Conservation (phyloP, 2,329 filamentous ascomycete species). For the Erysiphe pulchra region DNA sequence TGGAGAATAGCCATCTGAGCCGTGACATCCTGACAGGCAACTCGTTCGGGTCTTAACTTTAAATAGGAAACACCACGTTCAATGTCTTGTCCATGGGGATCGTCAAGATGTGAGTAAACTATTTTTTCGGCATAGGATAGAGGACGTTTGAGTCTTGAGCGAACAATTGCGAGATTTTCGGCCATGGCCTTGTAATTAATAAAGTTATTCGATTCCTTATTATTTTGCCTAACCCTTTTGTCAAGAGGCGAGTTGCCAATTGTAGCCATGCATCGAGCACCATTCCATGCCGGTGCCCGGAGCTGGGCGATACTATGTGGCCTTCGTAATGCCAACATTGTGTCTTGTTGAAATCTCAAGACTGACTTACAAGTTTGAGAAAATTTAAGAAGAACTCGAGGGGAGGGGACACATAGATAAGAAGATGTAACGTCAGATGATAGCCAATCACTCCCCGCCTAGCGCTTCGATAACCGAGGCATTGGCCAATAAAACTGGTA, state of each 20-base stretch:
- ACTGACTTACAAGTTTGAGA: no score
- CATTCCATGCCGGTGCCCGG: conserved; percentile 32
- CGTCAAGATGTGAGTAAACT: conserved; percentile 93
- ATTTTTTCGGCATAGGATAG: conserved; percentile 96
- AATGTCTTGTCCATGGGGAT: conserved; percentile 88
- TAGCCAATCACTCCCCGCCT: no score
- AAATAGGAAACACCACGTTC: conserved; percentile 89
- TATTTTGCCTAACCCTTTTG: conserved; percentile 95
- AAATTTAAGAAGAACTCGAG: no score
- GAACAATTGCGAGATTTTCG: conserved; percentile 83
- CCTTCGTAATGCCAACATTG: conserved; percentile 47
- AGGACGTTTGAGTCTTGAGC: conserved; percentile 69
- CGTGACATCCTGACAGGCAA: conserved; percentile 97
- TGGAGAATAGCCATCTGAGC: conserved; percentile 99
- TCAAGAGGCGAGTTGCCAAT: conserved; percentile 67
- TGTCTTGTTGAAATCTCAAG: neutral
- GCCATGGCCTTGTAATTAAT: conserved; percentile 99
- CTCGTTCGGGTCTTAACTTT: conserved; percentile 87
- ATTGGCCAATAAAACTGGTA: no score
- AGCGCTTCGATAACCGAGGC: no score
- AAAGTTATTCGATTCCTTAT: conserved; percentile 84
- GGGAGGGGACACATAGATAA: no score
- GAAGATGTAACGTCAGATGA: no score
- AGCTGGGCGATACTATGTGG: conserved; percentile 39
- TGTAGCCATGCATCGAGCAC: conserved; percentile 54